Conservation (phyloP, 2,329 filamentous ascomycete genomes). For the Aspergillus fijiensis region DNA sequence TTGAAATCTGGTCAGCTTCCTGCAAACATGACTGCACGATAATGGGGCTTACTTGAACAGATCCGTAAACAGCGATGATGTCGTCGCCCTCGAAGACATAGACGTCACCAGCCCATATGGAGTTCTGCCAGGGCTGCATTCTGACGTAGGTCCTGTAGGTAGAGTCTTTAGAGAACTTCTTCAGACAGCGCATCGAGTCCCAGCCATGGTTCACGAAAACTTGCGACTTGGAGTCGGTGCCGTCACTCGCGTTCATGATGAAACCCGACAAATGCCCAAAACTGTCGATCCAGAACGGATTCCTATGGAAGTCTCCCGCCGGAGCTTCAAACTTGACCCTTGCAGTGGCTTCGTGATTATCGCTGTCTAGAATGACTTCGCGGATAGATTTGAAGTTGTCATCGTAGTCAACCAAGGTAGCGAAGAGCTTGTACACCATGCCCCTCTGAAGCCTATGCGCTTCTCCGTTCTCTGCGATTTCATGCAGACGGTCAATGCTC, state of each 20-base stretch:
- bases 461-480: slow-evolving; percentile 63
- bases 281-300: slow-evolving; percentile 61
- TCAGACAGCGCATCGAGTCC: slow-evolving; percentile 59
- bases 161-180: slow-evolving; percentile 51
- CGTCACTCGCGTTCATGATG: slow-evolving; percentile 60
- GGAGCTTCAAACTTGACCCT: slow-evolving; percentile 56
- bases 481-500: slow-evolving; percentile 58
- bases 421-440: slow-evolving; percentile 74
- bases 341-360: slow-evolving; percentile 57
- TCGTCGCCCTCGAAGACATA: slow-evolving; percentile 61
- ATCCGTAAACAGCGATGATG: slow-evolving; percentile 53
- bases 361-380: slow-evolving; percentile 59
- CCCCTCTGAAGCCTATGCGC: slow-evolving; percentile 72
- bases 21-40: not conserved
- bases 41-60: slow-evolving; percentile 43
- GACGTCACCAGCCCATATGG: slow-evolving; percentile 60
- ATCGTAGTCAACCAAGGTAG: slow-evolving; percentile 57
- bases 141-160: slow-evolving; percentile 62
- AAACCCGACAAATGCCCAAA: slow-evolving; percentile 60
- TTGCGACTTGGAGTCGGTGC: slow-evolving; percentile 59
- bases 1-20: slow-evolving; percentile 12
- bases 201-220: slow-evolving; percentile 65
- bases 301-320: slow-evolving; percentile 57
- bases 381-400: slow-evolving; percentile 59
- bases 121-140: slow-evolving; percentile 55